Percentiles rank a stretch among this genome's conserved stretches.
phyloP scores from a whole-genome alignment of 78 protist species.

The Dictyostelium intermedium region DNA sequence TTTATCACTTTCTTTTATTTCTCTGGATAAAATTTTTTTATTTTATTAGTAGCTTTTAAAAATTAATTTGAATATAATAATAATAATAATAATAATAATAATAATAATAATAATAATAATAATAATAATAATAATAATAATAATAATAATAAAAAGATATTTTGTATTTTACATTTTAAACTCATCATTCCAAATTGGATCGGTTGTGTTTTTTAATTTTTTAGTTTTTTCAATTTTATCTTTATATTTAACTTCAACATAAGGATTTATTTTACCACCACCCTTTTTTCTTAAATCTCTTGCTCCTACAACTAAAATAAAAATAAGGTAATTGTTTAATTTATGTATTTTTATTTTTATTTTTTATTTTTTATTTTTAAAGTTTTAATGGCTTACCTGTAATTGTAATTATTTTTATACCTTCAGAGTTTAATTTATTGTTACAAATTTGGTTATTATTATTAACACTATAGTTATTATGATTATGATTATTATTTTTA shows the following conservation, averaged over 20 bases:
- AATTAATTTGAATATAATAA: too few species aligned
- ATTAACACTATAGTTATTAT: too few species aligned
- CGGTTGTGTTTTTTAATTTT: neutral
- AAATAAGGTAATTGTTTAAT: too few species aligned
- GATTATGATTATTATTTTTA: neutral
- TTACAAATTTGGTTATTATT: neutral
- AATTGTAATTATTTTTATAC: neutral
- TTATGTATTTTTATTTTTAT: neutral
- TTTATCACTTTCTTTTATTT: neutral
- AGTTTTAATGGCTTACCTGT: neutral
- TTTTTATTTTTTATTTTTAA: too few species aligned
- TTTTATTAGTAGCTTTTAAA: neutral
- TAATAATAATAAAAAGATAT: neutral
- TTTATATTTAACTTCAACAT: slow-evolving; percentile 36
- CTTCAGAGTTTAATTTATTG: neutral
- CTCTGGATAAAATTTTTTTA: neutral
- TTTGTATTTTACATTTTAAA: slow-evolving; percentile 54
- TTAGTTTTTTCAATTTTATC: neutral
- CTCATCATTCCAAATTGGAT: slow-evolving; percentile 31
- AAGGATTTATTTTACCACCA: slow-evolving; percentile 13
- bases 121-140: neutral
- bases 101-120: too few species aligned
- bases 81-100: too few species aligned
- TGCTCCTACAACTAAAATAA: slow-evolving; percentile 49
- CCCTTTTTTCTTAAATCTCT: slow-evolving; percentile 23